Conservation (phyloP, 148 eudicot species). For the Spergularia marina region DNA sequence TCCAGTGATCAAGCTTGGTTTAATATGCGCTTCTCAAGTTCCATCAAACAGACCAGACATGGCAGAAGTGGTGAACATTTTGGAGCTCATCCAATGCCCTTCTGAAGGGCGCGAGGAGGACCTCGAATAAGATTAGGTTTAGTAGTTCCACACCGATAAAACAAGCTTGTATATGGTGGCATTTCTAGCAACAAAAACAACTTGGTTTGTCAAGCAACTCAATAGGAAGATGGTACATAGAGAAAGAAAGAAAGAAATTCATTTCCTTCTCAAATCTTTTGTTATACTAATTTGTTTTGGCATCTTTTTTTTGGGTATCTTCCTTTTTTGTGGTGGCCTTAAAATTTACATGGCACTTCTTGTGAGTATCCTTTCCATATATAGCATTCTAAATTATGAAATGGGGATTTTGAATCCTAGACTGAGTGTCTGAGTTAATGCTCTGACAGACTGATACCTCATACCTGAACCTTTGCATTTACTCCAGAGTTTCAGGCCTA, state of each 20-base stretch:
- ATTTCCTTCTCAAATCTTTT: slow-evolving; percentile 23
- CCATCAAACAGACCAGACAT: slow-evolving; percentile 93
- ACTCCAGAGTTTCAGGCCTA: no score
- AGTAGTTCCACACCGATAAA: slow-evolving; percentile 22
- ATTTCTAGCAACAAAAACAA: slow-evolving; percentile 30
- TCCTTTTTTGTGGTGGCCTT: slow-evolving; percentile 18
- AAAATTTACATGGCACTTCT: neutral
- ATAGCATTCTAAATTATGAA: neutral
- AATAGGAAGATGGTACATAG: slow-evolving; percentile 27
- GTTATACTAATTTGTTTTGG: slow-evolving; percentile 2
- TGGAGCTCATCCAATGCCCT: slow-evolving; percentile 75
- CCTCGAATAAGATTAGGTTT: slow-evolving; percentile 38
- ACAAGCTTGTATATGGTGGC: slow-evolving; percentile 32
- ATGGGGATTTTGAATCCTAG: no score
- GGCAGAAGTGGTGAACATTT: slow-evolving; percentile 80
- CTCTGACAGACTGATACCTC: no score
- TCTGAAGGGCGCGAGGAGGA: slow-evolving; percentile 55
- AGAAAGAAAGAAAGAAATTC: slow-evolving; percentile 16
- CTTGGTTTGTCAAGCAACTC: slow-evolving; percentile 31
- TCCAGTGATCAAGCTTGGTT: slow-evolving; percentile 77
- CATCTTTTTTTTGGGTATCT: neutral
- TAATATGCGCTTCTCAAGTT: slow-evolving; percentile 92
- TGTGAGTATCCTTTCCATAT: neutral
- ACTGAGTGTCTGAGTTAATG: no score
- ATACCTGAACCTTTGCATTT: no score